phyloP scores from a whole-genome alignment of 352 stramenopile species.

The Phytophthora hibernalis region DNA sequence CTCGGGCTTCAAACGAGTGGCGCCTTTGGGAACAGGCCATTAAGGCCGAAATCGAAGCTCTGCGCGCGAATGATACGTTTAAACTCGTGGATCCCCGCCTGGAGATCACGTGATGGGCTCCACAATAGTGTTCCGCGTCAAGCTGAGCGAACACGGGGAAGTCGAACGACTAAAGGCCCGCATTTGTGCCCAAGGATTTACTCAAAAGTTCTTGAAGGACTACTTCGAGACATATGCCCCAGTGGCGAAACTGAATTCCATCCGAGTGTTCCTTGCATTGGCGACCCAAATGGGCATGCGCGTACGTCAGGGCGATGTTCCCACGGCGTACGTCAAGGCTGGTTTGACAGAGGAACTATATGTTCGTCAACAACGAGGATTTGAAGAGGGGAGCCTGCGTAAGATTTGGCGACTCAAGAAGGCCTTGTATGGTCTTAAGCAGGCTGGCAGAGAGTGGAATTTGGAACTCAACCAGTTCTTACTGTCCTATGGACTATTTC shows the following conservation, averaged over 20 bases:
- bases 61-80: slow-evolving; percentile 14
- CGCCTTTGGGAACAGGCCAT: slow-evolving; percentile 7
- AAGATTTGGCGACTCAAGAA: slow-evolving; percentile 21
- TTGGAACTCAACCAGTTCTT: slow-evolving; percentile 1
- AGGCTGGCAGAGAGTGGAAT: slow-evolving; percentile 22
- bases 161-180: slow-evolving; percentile 23
- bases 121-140: slow-evolving; percentile 11
- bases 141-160: neutral
- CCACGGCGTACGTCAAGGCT: slow-evolving; percentile 18
- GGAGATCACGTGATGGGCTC: slow-evolving; percentile 6
- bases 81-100: slow-evolving; percentile 11
- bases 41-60: neutral
- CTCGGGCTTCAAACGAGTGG: neutral
- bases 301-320: slow-evolving; percentile 20
- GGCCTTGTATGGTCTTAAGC: slow-evolving; percentile 23
- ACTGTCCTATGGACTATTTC: neutral
- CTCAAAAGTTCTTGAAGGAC: slow-evolving; percentile 3
- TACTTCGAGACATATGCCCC: slow-evolving; percentile 26
- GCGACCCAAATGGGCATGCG: slow-evolving; percentile 1
- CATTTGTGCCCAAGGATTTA: slow-evolving; percentile 22
- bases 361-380: slow-evolving; percentile 7
- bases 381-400: slow-evolving; percentile 7
- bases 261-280: slow-evolving; percentile 15
- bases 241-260: slow-evolving; percentile 18
- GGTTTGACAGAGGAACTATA: slow-evolving; percentile 10